Base-by-base conservation (phyloP, 2,329 filamentous ascomycete species). In the Celoporthe dispersa region DNA sequence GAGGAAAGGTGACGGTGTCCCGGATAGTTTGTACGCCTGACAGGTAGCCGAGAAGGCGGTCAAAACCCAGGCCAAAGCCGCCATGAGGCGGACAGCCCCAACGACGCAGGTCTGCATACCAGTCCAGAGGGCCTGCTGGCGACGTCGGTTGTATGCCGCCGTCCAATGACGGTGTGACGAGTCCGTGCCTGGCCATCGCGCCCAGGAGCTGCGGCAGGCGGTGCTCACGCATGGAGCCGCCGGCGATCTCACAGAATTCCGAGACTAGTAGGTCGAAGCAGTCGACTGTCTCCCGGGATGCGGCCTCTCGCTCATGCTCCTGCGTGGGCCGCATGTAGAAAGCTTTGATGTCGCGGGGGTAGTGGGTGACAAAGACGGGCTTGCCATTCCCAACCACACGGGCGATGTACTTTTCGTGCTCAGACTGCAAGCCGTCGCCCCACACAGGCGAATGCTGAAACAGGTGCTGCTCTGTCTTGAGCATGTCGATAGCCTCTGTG, bases 71-170 rank as follows among this genome's bases (percentile, higher is more conserved):
- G 2, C 94, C 94, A 78, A 97, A 98, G 0, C 94, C 94, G 57
- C 94, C 94, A 76, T 97, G 94, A 48, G 94, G 94, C 68, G 94
- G 93, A 74, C 91, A 94, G n/a, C 94, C 94, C 88, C 94, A 98
- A 74, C 91, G 90, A 71, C 94, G 90, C 71, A 98, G 85, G 79
- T 98, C 94, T 33, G 93, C 84, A 78, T 97, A 98, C 94, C 94
- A 98, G 74, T 91, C 88, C 68, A 97, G 80, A 60, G 44, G 67
- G 55, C 59, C 68, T 62, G 64, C 44, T 41, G 64, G 31, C 41
- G 64, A 51, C 39, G 65, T 63, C 22, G 33, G 81, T 19, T 68
- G 64, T 12, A 61, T 71, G 60, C 63, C 73, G 61, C 67, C 73
- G 12, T 73, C 72, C 33, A 64, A 5, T 28, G 75, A 61, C n/a